phyloP scores from a whole-genome alignment of 108 stramenopile genomes.

The Cyclotella kingstonii region DNA sequence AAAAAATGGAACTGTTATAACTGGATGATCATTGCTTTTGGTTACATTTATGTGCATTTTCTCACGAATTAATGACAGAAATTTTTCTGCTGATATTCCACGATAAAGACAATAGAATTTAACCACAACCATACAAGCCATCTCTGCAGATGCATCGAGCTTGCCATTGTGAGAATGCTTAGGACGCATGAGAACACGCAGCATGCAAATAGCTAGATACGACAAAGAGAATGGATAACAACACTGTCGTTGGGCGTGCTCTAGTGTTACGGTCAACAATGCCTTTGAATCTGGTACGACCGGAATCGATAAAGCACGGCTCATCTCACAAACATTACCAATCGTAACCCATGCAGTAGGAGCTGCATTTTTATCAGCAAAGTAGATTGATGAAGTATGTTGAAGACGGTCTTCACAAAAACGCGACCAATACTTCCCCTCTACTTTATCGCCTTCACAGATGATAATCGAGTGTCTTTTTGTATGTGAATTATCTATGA shows the following conservation, averaged over 20 bases:
- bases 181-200: constrained; percentile 60
- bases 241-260: constrained; percentile 20
- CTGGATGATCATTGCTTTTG: constrained; percentile 7
- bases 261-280: constrained; percentile 48
- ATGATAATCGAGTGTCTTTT: constrained; percentile 34
- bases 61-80: constrained; percentile 19
- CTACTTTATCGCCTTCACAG: constrained; percentile 40
- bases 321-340: constrained; percentile 31
- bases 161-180: constrained; percentile 60
- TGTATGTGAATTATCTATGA: too few relatives aligned
- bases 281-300: constrained; percentile 61
- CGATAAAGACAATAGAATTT: constrained; percentile 79
- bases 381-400: constrained; percentile 32
- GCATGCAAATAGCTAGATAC: constrained; percentile 73
- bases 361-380: constrained; percentile 83
- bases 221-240: constrained; percentile 75
- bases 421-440: constrained; percentile 50
- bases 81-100: constrained; percentile 48
- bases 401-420: constrained; percentile 31
- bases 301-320: constrained; percentile 51
- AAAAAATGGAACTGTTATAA: constrained; percentile 64
- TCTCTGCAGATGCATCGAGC: constrained; percentile 54
- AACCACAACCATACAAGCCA: constrained; percentile 74
- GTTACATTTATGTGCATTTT: constrained; percentile 14
- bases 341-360: constrained; percentile 54